Evolutionary conservation across 345 rosid species (phyloP).

Genomic region (Punica granatum): DNA sequence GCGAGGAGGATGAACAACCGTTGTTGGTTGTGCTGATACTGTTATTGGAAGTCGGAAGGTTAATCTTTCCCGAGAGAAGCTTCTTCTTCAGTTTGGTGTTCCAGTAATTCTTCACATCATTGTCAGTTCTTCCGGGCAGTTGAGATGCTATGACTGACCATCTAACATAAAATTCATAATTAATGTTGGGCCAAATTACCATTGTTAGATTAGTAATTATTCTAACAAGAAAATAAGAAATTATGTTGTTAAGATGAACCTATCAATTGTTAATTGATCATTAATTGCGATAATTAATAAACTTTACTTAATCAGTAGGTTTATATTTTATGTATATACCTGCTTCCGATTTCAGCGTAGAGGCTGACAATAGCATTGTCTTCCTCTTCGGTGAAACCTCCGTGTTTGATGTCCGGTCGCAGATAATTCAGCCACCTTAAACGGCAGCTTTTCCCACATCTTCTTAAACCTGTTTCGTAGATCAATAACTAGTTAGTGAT

Average conservation of each 20-base stretch:
- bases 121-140: slow-evolving; percentile 53
- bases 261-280: not conserved
- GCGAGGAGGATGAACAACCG: not conserved
- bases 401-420: slow-evolving; percentile 54
- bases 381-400: slow-evolving; percentile 53
- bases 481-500: too few relatives aligned
- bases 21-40: slow-evolving; percentile 1
- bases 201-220: too few relatives aligned
- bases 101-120: slow-evolving; percentile 62
- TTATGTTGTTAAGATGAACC: not conserved
- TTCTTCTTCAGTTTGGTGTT: slow-evolving; percentile 57
- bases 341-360: slow-evolving; percentile 51
- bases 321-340: slow-evolving; percentile 11
- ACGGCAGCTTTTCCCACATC: slow-evolving; percentile 62
- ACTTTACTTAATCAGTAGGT: too few relatives aligned
- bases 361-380: slow-evolving; percentile 39
- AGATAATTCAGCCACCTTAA: slow-evolving; percentile 57
- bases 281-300: too few relatives aligned
- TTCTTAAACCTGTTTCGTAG: slow-evolving; percentile 30
- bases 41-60: slow-evolving; percentile 5
- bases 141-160: slow-evolving; percentile 59
- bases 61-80: slow-evolving; percentile 25
- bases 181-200: not conserved
- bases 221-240: not conserved
- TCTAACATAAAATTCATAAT: slow-evolving; percentile 20